phyloP scores from a whole-genome alignment of 345 rosid species.

The Turritis glabra region DNA sequence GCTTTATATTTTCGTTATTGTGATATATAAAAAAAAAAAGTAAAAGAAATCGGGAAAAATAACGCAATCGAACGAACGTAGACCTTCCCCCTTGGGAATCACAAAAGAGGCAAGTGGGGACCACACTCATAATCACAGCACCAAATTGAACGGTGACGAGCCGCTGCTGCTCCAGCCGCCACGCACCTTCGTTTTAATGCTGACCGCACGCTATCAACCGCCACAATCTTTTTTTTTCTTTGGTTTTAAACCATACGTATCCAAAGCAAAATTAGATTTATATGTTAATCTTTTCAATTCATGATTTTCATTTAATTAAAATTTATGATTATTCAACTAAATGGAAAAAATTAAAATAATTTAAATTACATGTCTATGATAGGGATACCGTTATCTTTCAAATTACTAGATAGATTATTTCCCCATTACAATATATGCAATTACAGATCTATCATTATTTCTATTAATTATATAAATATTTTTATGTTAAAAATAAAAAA shows the following conservation, averaged over 20 bases:
- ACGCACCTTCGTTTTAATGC: slow-evolving; percentile 4
- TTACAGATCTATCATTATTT: background rate
- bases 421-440: background rate
- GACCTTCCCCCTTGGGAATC: slow-evolving; percentile 31
- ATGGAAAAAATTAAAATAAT: background rate
- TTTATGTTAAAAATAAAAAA: no score
- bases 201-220: slow-evolving; percentile 26
- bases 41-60: background rate
- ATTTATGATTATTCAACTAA: background rate
- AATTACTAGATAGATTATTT: background rate
- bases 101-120: slow-evolving; percentile 12
- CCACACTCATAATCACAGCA: slow-evolving; percentile 28
- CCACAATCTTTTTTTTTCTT: background rate
- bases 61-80: slow-evolving; percentile 26
- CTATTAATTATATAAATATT: no score
- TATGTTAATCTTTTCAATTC: background rate
- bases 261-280: no score
- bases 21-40: background rate
- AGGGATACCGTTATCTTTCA: background rate
- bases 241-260: no score
- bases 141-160: slow-evolving; percentile 59
- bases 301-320: background rate
- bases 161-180: slow-evolving; percentile 49
- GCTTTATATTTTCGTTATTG: no score
- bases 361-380: background rate